These are phyloP conservation scores for Brassica balearica DNA, from an alignment of 441 rosid genomes.

Conservation along the genomic window DNA sequence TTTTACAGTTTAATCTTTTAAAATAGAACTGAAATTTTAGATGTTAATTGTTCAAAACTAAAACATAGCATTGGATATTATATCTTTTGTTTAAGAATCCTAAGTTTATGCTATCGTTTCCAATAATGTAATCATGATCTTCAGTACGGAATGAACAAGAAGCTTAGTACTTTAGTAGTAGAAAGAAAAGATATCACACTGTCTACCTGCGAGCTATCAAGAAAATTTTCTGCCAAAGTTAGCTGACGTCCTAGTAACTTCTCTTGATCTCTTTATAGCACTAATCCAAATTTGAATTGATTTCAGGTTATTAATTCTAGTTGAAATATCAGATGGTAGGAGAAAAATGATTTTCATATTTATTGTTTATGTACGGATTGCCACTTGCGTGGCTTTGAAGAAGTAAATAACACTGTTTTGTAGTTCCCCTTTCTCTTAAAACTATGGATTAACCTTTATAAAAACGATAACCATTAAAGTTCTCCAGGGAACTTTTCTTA, in stretches of 20 bases:
- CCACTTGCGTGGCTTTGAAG: slow-evolving; percentile 34
- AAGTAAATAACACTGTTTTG: slow-evolving; percentile 22
- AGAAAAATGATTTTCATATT: slow-evolving; percentile 29
- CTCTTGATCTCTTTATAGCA: slow-evolving; percentile 1
- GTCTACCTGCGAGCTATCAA: neutral
- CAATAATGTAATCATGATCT: neutral
- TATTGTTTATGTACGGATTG: slow-evolving; percentile 37
- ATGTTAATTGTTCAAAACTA: neutral
- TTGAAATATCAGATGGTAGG: slow-evolving; percentile 5
- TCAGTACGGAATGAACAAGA: neutral
- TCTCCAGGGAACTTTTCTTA: slow-evolving; percentile 37
- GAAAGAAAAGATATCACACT: neutral
- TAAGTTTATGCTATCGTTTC: no score
- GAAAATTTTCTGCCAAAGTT: neutral
- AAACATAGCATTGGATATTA: no score
- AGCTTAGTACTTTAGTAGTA: no score
- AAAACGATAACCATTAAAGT: slow-evolving; percentile 29
- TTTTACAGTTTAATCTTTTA: neutral
- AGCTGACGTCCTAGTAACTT: neutral
- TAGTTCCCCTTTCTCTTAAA: slow-evolving; percentile 20
- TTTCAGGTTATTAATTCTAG: neutral
- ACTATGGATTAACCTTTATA: slow-evolving; percentile 11
- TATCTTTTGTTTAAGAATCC: neutral
- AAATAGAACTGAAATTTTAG: neutral
- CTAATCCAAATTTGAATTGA: neutral